phyloP scores from a whole-genome alignment of 176 grass and related monocot genomes.

The Avena atlantica region DNA sequence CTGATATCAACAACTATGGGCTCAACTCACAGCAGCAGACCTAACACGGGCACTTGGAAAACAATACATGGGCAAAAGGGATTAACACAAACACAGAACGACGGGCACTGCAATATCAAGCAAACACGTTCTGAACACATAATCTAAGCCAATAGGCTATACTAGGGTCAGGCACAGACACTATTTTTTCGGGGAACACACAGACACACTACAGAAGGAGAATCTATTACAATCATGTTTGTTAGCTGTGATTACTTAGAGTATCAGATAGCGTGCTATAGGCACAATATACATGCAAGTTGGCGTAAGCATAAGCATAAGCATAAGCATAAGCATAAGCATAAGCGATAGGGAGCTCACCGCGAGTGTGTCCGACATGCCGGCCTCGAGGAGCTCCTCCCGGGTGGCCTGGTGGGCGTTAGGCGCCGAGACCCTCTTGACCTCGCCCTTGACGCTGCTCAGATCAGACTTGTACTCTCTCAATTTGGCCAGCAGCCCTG shows the following conservation, averaged over 20 bases:
- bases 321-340: background rate
- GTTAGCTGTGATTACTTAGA: background rate
- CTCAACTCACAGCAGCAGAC: background rate
- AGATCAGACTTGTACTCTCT: constrained; percentile 92
- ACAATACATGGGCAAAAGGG: background rate
- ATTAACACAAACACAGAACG: background rate
- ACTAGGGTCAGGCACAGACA: background rate
- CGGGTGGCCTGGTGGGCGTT: constrained; percentile 68
- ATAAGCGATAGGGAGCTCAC: constrained; percentile 44
- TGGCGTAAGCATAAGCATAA: background rate
- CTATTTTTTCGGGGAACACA: background rate
- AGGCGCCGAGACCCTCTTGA: constrained; percentile 61
- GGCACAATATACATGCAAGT: background rate
- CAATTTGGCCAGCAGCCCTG: constrained; percentile 69
- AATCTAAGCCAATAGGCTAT: background rate
- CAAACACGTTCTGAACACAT: background rate
- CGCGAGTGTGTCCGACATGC: constrained; percentile 64
- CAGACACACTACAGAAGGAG: background rate
- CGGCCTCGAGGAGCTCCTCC: constrained; percentile 83
- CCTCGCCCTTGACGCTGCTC: constrained; percentile 68
- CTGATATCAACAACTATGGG: background rate
- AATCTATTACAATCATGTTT: background rate
- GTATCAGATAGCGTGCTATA: background rate
- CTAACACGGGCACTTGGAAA: background rate
- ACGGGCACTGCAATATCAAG: background rate